phyloP scores from a whole-genome alignment of 257 asterid genomes.

The Linderniella brevidens region DNA sequence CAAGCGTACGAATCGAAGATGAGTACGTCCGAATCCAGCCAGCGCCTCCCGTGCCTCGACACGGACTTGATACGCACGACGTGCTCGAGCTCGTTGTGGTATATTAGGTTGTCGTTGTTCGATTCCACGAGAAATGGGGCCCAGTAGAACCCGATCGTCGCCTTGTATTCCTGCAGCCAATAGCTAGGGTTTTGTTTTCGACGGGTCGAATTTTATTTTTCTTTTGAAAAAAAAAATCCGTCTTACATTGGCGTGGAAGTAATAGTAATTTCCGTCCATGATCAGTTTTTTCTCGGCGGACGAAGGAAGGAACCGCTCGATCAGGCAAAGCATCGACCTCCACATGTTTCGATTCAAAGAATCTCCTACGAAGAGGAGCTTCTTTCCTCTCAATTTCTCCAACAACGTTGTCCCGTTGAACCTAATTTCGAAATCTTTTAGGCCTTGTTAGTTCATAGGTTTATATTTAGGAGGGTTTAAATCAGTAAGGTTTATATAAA shows the following conservation, averaged over 20 bases:
- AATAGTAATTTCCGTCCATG: constrained; percentile 14
- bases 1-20: constrained; percentile 57
- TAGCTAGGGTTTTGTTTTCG: constrained; percentile 7
- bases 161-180: constrained; percentile 48
- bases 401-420: constrained; percentile 33
- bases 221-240: not conserved
- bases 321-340: constrained; percentile 45
- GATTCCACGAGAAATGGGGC: constrained; percentile 83
- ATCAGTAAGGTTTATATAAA: no score
- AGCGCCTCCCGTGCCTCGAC: constrained; percentile 55
- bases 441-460: no score
- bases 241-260: constrained; percentile 24
- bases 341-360: constrained; percentile 49
- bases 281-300: constrained; percentile 11
- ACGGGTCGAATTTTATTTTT: not conserved
- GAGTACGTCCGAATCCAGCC: constrained; percentile 70
- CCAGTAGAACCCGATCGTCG: constrained; percentile 73
- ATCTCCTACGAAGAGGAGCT: constrained; percentile 55
- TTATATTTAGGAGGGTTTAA: no score
- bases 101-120: constrained; percentile 38
- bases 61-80: constrained; percentile 31
- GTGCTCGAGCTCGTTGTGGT: constrained; percentile 23
- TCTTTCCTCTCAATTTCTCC: constrained; percentile 49
- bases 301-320: constrained; percentile 13
- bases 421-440: no score